Evolutionary conservation across 2,329 filamentous ascomycete genomes (phyloP).

Genomic region (Gnomoniopsis sp.): DNA sequence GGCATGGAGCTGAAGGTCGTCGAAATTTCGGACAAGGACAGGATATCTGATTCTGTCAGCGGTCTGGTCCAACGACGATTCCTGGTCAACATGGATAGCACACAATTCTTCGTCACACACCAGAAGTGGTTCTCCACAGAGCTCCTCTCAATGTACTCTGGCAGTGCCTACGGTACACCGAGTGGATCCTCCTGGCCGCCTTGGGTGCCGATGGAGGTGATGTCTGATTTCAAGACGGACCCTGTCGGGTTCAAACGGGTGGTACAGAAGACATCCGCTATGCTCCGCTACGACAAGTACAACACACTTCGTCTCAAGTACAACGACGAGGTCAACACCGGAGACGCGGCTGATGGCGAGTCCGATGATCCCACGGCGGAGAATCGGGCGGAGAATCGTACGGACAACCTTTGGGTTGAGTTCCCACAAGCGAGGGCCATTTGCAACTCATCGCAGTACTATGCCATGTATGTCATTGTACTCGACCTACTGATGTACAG

Average conservation of each 20-base stretch:
- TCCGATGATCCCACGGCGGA: conserved; percentile 57
- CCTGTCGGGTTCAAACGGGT: conserved; percentile 98
- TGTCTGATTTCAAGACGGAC: conserved; percentile 92
- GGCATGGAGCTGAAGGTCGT: conserved; percentile 98
- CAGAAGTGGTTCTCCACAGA: conserved; percentile 85
- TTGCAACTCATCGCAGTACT: conserved; percentile 97
- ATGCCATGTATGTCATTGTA: conserved; percentile 96
- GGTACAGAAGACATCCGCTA: conserved; percentile 93
- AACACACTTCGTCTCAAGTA: conserved; percentile 96
- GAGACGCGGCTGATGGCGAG: conserved; percentile 49
- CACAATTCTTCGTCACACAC: conserved; percentile 96
- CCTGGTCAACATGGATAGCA: conserved; percentile 91
- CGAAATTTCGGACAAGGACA: conserved; percentile 95
- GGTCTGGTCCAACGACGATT: conserved; percentile 94
- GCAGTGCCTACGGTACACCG: conserved; percentile 85
- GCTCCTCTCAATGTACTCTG: conserved; percentile 88
- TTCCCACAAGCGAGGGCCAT: conserved; percentile 93
- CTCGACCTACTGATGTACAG: conserved; percentile 93
- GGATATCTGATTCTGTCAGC: conserved; percentile 87
- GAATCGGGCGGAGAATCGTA: conserved; percentile 71
- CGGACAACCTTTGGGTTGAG: conserved; percentile 95
- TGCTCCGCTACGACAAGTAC: conserved; percentile 94
- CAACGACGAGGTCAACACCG: conserved; percentile 81
- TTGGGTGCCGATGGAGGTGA: conserved; percentile 97
- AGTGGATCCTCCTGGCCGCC: conserved; percentile 89